Percentiles rank a stretch among this genome's conserved stretches.
These are phyloP conservation scores for Mucor lusitanicus DNA, from an alignment of 371 early-diverging fungal species.

Conservation along the genomic window DNA sequence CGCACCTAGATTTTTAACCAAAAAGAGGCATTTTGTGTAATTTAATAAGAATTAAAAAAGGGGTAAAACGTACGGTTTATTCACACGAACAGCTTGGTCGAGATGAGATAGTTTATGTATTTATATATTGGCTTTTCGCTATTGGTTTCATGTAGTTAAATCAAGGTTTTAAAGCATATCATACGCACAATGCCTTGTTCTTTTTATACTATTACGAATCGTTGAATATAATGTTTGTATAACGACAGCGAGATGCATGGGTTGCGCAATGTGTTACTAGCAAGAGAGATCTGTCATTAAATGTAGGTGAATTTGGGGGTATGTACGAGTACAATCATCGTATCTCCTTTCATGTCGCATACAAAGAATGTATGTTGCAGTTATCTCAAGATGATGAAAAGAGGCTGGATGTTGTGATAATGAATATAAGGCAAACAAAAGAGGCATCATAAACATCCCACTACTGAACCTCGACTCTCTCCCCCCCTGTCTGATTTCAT, in stretches of 20 bases:
- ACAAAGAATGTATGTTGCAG: too few relatives aligned
- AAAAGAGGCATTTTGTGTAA: not conserved
- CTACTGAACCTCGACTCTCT: too few relatives aligned
- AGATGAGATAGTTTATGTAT: not conserved
- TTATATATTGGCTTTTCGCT: not conserved
- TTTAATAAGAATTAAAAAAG: not conserved
- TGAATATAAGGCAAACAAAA: too few relatives aligned
- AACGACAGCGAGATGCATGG: constrained; percentile 20
- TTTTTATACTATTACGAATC: not conserved
- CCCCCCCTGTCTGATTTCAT: too few relatives aligned
- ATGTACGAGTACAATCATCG: not conserved
- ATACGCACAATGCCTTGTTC: not conserved
- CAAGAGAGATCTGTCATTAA: constrained; percentile 17
- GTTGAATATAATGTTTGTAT: not conserved
- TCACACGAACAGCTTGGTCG: not conserved
- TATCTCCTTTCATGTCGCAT: too few relatives aligned
- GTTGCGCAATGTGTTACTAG: constrained; percentile 21
- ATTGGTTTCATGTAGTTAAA: not conserved
- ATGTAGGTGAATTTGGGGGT: not conserved
- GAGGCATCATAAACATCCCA: too few relatives aligned
- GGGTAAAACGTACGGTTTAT: not conserved
- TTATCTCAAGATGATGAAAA: too few relatives aligned
- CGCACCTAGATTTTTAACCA: constrained; percentile 12
- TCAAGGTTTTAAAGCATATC: not conserved
- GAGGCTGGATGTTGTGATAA: too few relatives aligned